Evolutionary conservation across 2,329 filamentous ascomycete genomes (phyloP).

Genomic region (Fusarium mangiferae): DNA sequence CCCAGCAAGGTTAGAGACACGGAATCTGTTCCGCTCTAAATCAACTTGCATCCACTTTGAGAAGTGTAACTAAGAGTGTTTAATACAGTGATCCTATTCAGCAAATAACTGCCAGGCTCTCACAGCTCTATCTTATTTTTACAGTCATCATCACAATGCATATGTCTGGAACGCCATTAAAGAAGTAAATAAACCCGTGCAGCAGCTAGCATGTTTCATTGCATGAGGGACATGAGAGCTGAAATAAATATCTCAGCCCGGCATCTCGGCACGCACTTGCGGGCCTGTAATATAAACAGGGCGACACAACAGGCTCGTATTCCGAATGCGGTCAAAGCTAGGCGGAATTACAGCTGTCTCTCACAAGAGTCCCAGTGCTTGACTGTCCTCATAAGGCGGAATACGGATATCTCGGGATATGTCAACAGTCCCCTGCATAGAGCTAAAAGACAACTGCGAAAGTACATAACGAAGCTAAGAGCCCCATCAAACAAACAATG

Average conservation of each 20-base stretch:
- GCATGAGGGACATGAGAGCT: background rate
- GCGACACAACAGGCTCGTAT: background rate
- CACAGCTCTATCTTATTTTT: background rate
- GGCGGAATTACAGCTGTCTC: too few species aligned
- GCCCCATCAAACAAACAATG: too few species aligned
- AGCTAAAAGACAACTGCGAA: background rate
- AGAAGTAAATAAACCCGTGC: accelerated
- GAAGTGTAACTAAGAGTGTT: background rate
- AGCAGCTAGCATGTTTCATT: too few species aligned
- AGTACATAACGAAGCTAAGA: background rate
- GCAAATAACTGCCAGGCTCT: background rate
- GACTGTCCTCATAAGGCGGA: background rate
- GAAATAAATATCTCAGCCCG: background rate
- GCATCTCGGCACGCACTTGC: background rate
- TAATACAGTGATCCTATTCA: accelerated
- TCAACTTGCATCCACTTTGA: too few species aligned
- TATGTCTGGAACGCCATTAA: too few species aligned
- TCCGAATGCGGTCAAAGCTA: background rate
- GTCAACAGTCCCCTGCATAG: background rate
- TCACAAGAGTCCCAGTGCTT: too few species aligned
- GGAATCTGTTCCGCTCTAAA: background rate
- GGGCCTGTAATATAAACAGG: background rate
- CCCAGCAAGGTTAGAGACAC: background rate
- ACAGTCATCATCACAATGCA: too few species aligned
- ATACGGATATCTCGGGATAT: background rate